Conservation (phyloP, 306 rosid species). For the Styphnolobium japonicum region DNA sequence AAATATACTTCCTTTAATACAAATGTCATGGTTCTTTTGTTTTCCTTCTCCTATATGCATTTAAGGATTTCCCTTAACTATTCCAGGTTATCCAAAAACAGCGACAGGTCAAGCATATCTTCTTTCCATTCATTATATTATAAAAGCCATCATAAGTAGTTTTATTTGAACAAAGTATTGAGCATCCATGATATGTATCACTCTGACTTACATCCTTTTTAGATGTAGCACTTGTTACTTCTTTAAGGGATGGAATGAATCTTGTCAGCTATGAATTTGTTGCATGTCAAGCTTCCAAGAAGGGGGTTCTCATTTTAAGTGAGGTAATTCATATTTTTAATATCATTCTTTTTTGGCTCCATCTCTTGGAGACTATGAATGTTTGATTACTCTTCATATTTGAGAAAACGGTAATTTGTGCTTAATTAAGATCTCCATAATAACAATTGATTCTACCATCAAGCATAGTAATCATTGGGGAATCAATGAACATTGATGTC, state of each 20-base stretch:
- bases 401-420: not conserved
- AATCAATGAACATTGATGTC: no score
- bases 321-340: constrained; percentile 55
- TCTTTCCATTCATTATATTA: not conserved
- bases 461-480: not conserved
- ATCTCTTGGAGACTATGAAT: not conserved
- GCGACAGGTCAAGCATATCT: not conserved
- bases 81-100: not conserved
- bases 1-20: not conserved
- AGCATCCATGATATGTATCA: constrained; percentile 6
- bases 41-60: not conserved
- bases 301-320: constrained; percentile 94
- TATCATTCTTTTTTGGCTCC: not conserved
- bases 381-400: not conserved
- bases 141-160: constrained; percentile 2
- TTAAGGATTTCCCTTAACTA: not conserved
- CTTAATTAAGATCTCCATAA: not conserved
- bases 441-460: not conserved
- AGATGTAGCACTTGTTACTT: constrained; percentile 97
- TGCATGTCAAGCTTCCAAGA: constrained; percentile 92
- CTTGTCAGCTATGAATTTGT: constrained; percentile 98
- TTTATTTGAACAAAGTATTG: not conserved
- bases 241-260: constrained; percentile 98
- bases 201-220: constrained; percentile 21
- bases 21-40: not conserved